These are phyloP conservation scores for Rhododendron williamsianum DNA, from an alignment of 148 eudicot species.

Conservation along the genomic window DNA sequence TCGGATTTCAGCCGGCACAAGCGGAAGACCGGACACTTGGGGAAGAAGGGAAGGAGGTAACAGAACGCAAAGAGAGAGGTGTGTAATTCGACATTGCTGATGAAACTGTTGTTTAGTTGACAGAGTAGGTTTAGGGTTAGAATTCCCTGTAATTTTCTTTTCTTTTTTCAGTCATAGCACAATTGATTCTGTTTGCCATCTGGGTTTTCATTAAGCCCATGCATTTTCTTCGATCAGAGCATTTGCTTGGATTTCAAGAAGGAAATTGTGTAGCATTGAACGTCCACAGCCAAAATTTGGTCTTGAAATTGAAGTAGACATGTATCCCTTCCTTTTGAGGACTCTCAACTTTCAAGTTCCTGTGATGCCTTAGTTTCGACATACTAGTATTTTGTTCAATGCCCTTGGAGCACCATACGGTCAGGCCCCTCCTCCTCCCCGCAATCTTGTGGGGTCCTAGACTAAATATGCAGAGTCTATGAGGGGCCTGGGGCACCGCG, in stretches of 20 bases:
- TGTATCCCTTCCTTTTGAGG: not conserved
- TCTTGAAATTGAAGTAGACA: not conserved
- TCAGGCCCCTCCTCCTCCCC: too few relatives aligned
- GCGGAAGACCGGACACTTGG: conserved; percentile 89
- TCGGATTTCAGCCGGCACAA: conserved; percentile 99
- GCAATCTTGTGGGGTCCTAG: too few relatives aligned
- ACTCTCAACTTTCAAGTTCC: not conserved
- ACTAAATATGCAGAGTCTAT: too few relatives aligned
- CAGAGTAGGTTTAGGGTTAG: conserved; percentile 20
- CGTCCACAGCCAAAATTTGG: conserved; percentile 2
- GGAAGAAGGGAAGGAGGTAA: conserved; percentile 51
- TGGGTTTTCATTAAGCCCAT: conserved; percentile 19
- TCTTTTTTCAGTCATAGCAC: not conserved
- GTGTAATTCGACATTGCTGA: conserved; percentile 26
- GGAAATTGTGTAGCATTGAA: conserved; percentile 9
- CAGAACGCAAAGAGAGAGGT: not conserved
- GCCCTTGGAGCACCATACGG: too few relatives aligned
- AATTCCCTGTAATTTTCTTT: conserved; percentile 7
- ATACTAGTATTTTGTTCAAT: too few relatives aligned
- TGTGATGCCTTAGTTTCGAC: not conserved
- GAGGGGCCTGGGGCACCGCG: too few relatives aligned
- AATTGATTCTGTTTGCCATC: conserved; percentile 23
- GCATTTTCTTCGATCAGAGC: conserved; percentile 9
- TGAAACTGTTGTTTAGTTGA: conserved; percentile 23
- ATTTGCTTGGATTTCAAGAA: conserved; percentile 8